A percentile compares a stretch with the other conserved stretches of the same genome.
These are phyloP conservation scores for Vachellia collinsii DNA, from an alignment of 306 rosid genomes.

Conservation along the genomic window DNA sequence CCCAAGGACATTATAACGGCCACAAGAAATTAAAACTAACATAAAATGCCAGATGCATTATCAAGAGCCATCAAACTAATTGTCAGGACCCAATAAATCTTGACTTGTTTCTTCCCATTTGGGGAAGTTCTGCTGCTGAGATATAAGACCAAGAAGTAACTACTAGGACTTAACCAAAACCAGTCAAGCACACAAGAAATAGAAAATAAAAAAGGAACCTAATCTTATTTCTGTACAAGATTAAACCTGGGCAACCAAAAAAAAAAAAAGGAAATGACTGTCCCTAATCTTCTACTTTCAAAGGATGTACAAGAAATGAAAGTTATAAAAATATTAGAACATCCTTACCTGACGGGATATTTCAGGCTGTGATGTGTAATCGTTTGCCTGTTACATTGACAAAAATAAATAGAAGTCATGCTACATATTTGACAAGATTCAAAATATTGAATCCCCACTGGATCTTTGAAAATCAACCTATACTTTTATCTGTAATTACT, in stretches of 20 bases:
- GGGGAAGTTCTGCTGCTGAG: background rate
- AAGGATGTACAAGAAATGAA: conserved; percentile 9
- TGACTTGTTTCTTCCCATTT: background rate
- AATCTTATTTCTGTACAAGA: background rate
- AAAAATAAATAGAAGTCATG: background rate
- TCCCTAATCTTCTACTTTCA: background rate
- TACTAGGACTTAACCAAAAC: background rate
- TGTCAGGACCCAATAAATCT: no score
- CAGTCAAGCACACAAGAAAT: background rate
- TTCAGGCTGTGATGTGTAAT: conserved; percentile 80
- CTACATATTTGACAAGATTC: background rate
- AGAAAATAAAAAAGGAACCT: background rate
- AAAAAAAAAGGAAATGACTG: conserved; percentile 25
- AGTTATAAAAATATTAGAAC: conserved; percentile 19
- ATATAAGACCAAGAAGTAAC: background rate
- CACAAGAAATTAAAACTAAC: background rate
- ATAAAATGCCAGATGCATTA: background rate
- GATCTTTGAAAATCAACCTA: conserved; percentile 30
- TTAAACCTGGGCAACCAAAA: no score
- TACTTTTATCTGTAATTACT: background rate
- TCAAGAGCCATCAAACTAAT: no score
- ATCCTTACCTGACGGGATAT: conserved; percentile 81
- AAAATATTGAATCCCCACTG: conserved; percentile 18
- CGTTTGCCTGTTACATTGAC: conserved; percentile 58
- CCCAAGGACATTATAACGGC: background rate